Evolutionary conservation across 2,329 filamentous ascomycete genomes (phyloP).

Genomic region (Trichophyton mentagrophytes): DNA sequence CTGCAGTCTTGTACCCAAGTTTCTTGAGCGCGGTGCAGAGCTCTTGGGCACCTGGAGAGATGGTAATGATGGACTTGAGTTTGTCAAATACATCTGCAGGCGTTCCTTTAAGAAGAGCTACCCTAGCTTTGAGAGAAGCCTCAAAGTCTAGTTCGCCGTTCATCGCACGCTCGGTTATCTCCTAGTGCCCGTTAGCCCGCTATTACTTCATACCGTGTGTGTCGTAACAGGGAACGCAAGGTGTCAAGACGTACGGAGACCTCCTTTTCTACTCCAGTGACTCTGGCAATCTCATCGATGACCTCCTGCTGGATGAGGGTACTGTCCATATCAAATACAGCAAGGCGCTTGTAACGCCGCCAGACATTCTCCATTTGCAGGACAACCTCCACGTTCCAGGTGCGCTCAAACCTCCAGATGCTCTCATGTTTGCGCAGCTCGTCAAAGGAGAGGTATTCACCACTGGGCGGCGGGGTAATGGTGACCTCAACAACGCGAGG

Average conservation of each 20-base stretch:
- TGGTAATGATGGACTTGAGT: slow-evolving; percentile 59
- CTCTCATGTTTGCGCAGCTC: slow-evolving; percentile 69
- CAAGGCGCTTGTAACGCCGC: slow-evolving; percentile 67
- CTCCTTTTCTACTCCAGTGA: slow-evolving; percentile 65
- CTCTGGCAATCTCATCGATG: slow-evolving; percentile 84
- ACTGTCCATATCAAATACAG: slow-evolving; percentile 98
- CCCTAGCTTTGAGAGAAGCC: slow-evolving; percentile 65
- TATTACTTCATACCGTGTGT: background rate
- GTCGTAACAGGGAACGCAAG: too few relatives aligned
- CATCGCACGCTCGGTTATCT: slow-evolving; percentile 90
- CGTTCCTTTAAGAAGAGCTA: slow-evolving; percentile 68
- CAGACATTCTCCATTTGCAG: slow-evolving; percentile 62
- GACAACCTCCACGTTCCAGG: slow-evolving; percentile 79
- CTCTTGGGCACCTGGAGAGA: slow-evolving; percentile 67
- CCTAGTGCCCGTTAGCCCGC: slow-evolving; percentile 21
- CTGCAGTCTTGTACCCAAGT: slow-evolving; percentile 75
- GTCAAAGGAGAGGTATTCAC: slow-evolving; percentile 41
- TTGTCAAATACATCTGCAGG: slow-evolving; percentile 65
- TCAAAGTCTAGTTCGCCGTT: slow-evolving; percentile 90
- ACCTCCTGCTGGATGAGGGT: slow-evolving; percentile 96
- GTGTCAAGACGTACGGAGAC: slow-evolving; percentile 47
- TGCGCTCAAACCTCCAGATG: slow-evolving; percentile 70
- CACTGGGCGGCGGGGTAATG: slow-evolving; percentile 38
- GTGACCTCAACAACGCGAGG: slow-evolving; percentile 42
- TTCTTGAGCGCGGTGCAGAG: slow-evolving; percentile 62